These are phyloP conservation scores for Stephania yunnanensis DNA, from an alignment of 164 flowering plant genomes.

Conservation along the genomic window DNA sequence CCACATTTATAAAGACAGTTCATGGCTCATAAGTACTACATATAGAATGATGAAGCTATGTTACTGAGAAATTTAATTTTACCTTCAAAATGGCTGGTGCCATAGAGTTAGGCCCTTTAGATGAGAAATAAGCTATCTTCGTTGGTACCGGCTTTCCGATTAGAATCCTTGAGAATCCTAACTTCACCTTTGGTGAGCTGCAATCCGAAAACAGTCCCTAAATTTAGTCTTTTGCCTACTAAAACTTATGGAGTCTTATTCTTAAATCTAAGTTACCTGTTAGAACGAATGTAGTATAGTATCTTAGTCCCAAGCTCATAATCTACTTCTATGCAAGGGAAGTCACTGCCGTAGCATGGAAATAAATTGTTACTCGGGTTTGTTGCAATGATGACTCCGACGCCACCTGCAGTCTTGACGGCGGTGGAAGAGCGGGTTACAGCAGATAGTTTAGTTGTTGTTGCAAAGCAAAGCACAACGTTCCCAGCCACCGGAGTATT, in stretches of 20 bases:
- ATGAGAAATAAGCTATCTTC: constrained; percentile 35
- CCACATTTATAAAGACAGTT: no score
- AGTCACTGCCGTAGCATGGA: neutral
- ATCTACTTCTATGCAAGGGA: neutral
- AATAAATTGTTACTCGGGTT: neutral
- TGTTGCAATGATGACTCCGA: neutral
- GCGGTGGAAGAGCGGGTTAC: neutral
- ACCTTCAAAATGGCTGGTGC: constrained; percentile 41
- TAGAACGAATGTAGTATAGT: neutral
- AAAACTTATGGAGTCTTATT: no score
- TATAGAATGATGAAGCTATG: no score
- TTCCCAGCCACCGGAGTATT: constrained; percentile 12
- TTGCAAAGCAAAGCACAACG: constrained; percentile 19
- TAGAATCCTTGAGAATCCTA: neutral
- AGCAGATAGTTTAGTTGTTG: neutral
- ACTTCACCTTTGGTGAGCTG: neutral
- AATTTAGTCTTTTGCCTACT: no score
- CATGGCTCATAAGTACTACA: no score
- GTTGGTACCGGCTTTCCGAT: constrained; percentile 11
- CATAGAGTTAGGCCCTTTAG: constrained; percentile 41
- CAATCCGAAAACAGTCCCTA: neutral
- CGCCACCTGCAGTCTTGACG: constrained; percentile 11
- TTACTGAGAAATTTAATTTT: neutral
- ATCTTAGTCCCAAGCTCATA: constrained; percentile 3
- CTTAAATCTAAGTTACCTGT: neutral